These are phyloP conservation scores for Giardia muris DNA, from an alignment of 208 protist genomes.

Conservation along the genomic window DNA sequence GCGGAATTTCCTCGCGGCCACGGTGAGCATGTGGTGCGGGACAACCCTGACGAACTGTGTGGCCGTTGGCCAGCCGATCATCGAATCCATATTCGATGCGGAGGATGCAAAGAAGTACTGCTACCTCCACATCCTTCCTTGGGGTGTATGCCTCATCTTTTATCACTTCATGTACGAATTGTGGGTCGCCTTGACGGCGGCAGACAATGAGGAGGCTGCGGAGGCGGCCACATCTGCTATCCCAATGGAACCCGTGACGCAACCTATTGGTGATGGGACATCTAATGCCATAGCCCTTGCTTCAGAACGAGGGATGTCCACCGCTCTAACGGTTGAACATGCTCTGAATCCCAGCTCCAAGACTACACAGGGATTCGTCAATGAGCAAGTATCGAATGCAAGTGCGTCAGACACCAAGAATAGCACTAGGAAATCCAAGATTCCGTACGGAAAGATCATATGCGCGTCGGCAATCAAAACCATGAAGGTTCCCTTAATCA, in stretches of 20 bases:
- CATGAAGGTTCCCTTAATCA: not conserved
- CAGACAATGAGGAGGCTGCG: not conserved
- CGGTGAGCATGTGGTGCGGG: not conserved
- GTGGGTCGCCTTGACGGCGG: not conserved
- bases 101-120: not conserved
- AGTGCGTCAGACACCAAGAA: not conserved
- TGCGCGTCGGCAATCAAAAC: not conserved
- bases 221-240: not conserved
- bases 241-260: no score
- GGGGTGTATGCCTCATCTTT: not conserved
- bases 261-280: not conserved
- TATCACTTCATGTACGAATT: not conserved
- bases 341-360: not conserved
- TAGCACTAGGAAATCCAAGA: not conserved
- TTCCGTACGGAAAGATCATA: not conserved
- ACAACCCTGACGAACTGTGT: not conserved
- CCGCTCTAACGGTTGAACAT: not conserved
- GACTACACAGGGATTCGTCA: not conserved
- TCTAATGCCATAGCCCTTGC: not conserved
- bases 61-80: not conserved
- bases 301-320: not conserved
- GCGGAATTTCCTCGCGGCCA: not conserved
- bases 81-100: not conserved
- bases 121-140: not conserved
- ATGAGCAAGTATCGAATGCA: not conserved